phyloP scores from a whole-genome alignment of 441 rosid species.

The Pelargonium citronellum region DNA sequence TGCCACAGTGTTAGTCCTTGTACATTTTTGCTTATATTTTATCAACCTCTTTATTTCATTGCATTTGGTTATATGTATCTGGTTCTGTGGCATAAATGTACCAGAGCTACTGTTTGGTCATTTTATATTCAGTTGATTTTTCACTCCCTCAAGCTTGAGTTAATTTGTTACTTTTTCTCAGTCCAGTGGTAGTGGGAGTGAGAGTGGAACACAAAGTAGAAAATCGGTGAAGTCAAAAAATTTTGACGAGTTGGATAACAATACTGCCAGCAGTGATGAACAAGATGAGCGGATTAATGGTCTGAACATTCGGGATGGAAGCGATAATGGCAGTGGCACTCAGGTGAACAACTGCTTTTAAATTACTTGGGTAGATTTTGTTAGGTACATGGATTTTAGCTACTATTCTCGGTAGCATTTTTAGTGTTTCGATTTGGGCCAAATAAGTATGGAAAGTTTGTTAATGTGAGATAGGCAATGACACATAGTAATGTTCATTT shows the following conservation, averaged over 20 bases:
- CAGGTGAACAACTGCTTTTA: slow-evolving; percentile 34
- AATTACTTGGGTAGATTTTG: background rate
- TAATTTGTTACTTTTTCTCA: slow-evolving; percentile 27
- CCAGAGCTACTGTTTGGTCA: slow-evolving; percentile 3
- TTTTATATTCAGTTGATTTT: slow-evolving; percentile 17
- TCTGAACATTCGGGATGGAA: slow-evolving; percentile 39
- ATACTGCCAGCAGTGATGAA: slow-evolving; percentile 35
- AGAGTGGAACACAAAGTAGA: slow-evolving; percentile 47
- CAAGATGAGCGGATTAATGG: slow-evolving; percentile 39
- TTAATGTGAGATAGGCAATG: no score
- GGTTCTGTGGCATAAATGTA: slow-evolving; percentile 3
- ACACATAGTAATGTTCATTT: no score
- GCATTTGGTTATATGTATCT: background rate
- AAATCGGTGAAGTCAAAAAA: slow-evolving; percentile 36
- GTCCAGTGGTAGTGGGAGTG: slow-evolving; percentile 63
- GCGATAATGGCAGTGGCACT: slow-evolving; percentile 58
- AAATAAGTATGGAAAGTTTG: no score
- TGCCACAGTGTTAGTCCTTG: slow-evolving; percentile 60
- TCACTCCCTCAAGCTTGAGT: slow-evolving; percentile 12
- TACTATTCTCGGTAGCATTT: no score
- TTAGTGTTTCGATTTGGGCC: no score
- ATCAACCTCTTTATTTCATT: slow-evolving; percentile 1
- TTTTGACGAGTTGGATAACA: slow-evolving; percentile 32
- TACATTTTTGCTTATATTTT: slow-evolving; percentile 18
- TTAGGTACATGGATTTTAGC: background rate